A percentile compares a stretch with the other conserved stretches of the same genome.
phyloP scores from a whole-genome alignment of 495 filamentous ascomycete species.

The Aspergillus homomorphus region DNA sequence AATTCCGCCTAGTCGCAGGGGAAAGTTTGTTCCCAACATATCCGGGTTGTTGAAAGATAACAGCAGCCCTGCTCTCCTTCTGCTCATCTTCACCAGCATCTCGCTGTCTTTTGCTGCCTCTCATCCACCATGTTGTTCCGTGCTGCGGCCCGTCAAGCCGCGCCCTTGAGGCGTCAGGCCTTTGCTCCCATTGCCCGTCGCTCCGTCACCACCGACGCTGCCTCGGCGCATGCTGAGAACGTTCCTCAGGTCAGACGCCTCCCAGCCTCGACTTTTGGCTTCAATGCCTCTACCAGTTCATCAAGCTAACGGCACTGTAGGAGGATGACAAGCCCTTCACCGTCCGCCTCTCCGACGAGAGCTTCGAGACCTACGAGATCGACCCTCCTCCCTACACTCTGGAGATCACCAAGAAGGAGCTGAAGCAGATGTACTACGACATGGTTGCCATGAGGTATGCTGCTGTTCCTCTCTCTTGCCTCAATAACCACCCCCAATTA shows the following conservation, averaged over 20 bases:
- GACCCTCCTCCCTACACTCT: conserved; percentile 91
- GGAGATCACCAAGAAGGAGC: conserved; percentile 89
- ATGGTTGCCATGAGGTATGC: conserved; percentile 90
- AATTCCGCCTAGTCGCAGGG: conserved; percentile 20
- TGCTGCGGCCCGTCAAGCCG: conserved; percentile 43
- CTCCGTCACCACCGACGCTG: conserved; percentile 90
- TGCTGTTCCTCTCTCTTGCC: neutral
- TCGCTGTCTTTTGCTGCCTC: conserved; percentile 26
- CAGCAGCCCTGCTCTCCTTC: conserved; percentile 21
- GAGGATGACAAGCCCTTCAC: conserved; percentile 93
- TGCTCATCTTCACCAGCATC: conserved; percentile 19
- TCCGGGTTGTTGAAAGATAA: conserved; percentile 29
- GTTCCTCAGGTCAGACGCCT: conserved; percentile 56
- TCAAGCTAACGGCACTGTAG: conserved; percentile 42
- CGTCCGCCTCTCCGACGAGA: conserved; percentile 90
- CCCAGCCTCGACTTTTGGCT: conserved; percentile 38
- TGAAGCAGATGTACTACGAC: conserved; percentile 98
- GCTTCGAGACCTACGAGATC: conserved; percentile 98
- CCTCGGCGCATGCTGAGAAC: conserved; percentile 83
- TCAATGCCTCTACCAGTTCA: conserved; percentile 27
- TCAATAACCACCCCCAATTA: neutral
- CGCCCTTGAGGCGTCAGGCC: conserved; percentile 53
- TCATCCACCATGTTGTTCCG: conserved; percentile 45
- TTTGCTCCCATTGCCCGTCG: conserved; percentile 58
- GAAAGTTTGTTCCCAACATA: conserved; percentile 47